Conservation (phyloP, 106 monocot genomes). For the Apostasia shenzhenica region DNA sequence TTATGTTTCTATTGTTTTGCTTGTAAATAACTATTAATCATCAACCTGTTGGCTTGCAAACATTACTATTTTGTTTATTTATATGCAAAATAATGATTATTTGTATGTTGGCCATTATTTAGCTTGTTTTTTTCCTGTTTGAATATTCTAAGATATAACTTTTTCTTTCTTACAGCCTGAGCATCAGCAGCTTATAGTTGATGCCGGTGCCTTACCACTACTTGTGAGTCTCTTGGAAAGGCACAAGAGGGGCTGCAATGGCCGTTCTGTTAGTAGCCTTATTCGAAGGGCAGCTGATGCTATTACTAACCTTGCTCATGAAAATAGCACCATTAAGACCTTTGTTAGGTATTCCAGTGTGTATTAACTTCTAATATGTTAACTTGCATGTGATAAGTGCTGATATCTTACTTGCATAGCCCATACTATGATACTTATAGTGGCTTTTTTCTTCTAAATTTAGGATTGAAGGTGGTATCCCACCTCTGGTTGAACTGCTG, state of each 20-base stretch:
- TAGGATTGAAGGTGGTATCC: conserved; percentile 93
- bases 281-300: conserved; percentile 97
- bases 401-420: no score
- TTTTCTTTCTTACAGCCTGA: conserved; percentile 66
- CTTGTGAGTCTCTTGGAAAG: conserved; percentile 81
- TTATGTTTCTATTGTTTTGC: no score
- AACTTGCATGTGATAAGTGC: background rate
- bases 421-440: background rate
- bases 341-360: conserved; percentile 56
- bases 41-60: no score
- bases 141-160: conserved; percentile 1
- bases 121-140: conserved; percentile 1
- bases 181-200: conserved; percentile 95
- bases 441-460: conserved; percentile 7
- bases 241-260: conserved; percentile 38
- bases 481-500: conserved; percentile 92
- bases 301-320: conserved; percentile 98
- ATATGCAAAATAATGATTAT: no score
- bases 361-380: background rate
- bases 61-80: no score
- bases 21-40: no score
- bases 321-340: conserved; percentile 94
- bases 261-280: conserved; percentile 64
- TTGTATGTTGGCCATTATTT: background rate
- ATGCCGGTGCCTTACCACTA: conserved; percentile 90